phyloP scores from a whole-genome alignment of 192 early-diverging fungal genomes.

The Anaeromyces robustus region DNA sequence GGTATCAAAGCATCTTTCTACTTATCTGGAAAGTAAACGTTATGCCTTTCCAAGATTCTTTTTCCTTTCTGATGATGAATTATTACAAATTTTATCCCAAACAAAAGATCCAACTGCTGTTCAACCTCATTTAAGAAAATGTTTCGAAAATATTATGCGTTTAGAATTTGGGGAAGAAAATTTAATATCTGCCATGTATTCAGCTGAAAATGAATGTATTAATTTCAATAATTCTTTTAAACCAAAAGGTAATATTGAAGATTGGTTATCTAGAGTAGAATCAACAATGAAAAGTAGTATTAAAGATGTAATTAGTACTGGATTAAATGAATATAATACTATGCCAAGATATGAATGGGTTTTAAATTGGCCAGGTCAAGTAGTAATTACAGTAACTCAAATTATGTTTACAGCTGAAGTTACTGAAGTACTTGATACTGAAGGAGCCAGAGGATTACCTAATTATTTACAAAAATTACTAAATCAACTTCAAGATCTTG shows the following conservation, averaged over 20 bases:
- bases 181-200: slow-evolving; percentile 31
- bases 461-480: slow-evolving; percentile 17
- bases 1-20: slow-evolving; percentile 38
- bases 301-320: slow-evolving; percentile 38
- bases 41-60: slow-evolving; percentile 43
- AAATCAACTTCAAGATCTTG: slow-evolving; percentile 32
- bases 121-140: slow-evolving; percentile 41
- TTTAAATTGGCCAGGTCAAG: slow-evolving; percentile 40
- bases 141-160: slow-evolving; percentile 40
- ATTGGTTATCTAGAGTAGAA: slow-evolving; percentile 37
- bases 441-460: slow-evolving; percentile 18
- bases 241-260: slow-evolving; percentile 40
- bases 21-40: slow-evolving; percentile 41
- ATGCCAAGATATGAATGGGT: slow-evolving; percentile 31
- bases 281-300: slow-evolving; percentile 35
- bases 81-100: slow-evolving; percentile 42
- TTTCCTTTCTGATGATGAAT: slow-evolving; percentile 42
- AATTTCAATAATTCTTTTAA: slow-evolving; percentile 32
- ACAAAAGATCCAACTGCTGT: slow-evolving; percentile 47
- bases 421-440: slow-evolving; percentile 27
- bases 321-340: slow-evolving; percentile 17
- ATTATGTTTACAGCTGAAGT: slow-evolving; percentile 46
- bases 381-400: slow-evolving; percentile 27
- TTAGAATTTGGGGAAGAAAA: slow-evolving; percentile 31
- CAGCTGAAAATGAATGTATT: slow-evolving; percentile 40